These are phyloP conservation scores for Aspergillus sp. DNA, from an alignment of 2,329 filamentous ascomycete species.

Conservation along the genomic window DNA sequence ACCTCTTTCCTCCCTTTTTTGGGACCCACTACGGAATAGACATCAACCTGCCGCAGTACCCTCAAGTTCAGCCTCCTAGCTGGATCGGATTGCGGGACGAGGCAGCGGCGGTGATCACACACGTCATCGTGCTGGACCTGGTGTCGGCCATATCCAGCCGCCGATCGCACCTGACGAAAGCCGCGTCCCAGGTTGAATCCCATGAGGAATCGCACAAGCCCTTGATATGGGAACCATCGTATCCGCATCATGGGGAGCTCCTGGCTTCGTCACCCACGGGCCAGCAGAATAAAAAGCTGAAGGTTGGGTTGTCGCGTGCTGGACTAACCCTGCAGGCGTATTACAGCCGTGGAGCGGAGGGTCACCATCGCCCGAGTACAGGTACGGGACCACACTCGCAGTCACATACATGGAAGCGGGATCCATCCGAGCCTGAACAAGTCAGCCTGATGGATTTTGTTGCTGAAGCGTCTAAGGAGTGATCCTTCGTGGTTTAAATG, in stretches of 20 bases:
- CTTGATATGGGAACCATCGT: slow-evolving; percentile 20
- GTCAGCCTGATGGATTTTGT: slow-evolving; percentile 20
- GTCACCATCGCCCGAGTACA: slow-evolving; percentile 5
- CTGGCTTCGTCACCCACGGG: slow-evolving; percentile 10
- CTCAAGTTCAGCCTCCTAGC: slow-evolving; percentile 23
- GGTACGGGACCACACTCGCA: slow-evolving; percentile 6
- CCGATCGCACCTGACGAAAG: slow-evolving; percentile 1
- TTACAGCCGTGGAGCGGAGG: slow-evolving; percentile 10
- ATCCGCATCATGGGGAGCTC: slow-evolving; percentile 29
- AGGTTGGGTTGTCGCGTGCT: slow-evolving; percentile 18
- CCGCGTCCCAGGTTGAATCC: background rate
- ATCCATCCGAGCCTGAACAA: slow-evolving; percentile 1
- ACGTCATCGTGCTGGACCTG: slow-evolving; percentile 31
- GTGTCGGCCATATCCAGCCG: slow-evolving; percentile 21
- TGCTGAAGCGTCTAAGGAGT: slow-evolving; percentile 8
- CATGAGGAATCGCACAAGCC: background rate
- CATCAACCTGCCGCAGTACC: slow-evolving; percentile 22
- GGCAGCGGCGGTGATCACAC: slow-evolving; percentile 23
- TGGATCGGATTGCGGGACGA: slow-evolving; percentile 26
- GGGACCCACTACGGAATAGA: slow-evolving; percentile 32
- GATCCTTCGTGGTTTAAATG: slow-evolving; percentile 1
- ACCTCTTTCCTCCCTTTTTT: slow-evolving; percentile 20
- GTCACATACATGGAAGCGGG: slow-evolving; percentile 16
- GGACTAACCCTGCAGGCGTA: slow-evolving; percentile 17
- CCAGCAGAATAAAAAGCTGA: slow-evolving; percentile 23